These are phyloP conservation scores for Fusarium fujikuroi DNA, from an alignment of 2,329 filamentous ascomycete species.

Conservation along the genomic window DNA sequence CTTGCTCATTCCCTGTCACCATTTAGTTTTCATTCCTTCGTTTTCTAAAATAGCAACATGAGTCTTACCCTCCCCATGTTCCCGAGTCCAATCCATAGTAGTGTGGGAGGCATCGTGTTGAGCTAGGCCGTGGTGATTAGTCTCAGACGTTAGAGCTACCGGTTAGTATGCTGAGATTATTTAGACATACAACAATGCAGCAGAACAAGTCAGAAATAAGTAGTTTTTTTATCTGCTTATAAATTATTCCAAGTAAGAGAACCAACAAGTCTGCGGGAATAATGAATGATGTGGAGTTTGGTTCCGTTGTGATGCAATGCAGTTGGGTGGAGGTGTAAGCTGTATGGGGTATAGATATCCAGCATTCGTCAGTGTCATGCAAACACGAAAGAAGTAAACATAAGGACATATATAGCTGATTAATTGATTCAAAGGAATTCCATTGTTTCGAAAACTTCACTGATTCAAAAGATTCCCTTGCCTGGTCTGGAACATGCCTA, in stretches of 20 bases:
- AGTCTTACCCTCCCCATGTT: slow-evolving; percentile 83
- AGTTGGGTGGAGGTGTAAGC: slow-evolving; percentile 6
- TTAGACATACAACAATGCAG: neutral
- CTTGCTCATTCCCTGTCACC: slow-evolving; percentile 78
- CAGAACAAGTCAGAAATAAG: neutral
- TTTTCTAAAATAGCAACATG: neutral
- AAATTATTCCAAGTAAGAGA: neutral
- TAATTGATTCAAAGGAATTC: neutral
- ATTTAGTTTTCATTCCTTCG: neutral
- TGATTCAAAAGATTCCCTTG: neutral
- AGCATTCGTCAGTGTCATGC: neutral
- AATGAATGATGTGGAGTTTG: slow-evolving; percentile 3
- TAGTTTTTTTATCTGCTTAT: neutral
- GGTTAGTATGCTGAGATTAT: neutral
- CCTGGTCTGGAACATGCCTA: neutral
- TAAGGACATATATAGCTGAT: neutral
- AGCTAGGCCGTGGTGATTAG: neutral
- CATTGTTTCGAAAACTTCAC: neutral
- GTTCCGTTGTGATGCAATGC: neutral
- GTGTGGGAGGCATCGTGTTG: slow-evolving; percentile 63
- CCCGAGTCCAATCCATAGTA: slow-evolving; percentile 85
- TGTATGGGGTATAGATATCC: neutral
- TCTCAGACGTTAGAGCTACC: neutral
- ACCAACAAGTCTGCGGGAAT: neutral
- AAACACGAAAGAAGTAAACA: neutral